Percentiles rank a stretch among this genome's conserved stretches.
These are phyloP conservation scores for Delonix regia DNA, from an alignment of 306 rosid species.

Conservation along the genomic window DNA sequence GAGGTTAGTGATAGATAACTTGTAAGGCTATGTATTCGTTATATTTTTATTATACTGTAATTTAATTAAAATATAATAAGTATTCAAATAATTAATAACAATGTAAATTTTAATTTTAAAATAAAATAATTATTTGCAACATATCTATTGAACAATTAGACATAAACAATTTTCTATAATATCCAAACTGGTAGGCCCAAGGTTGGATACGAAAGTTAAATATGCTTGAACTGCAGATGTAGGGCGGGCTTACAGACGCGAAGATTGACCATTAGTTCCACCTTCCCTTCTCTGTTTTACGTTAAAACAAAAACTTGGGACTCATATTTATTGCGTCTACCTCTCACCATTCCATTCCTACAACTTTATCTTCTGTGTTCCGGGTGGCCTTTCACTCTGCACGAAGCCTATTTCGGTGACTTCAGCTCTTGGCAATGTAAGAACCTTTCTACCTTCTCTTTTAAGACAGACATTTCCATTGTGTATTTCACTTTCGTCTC, in stretches of 20 bases:
- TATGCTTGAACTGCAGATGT: constrained; percentile 20
- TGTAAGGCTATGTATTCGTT: too few species aligned
- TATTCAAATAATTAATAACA: too few species aligned
- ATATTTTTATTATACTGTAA: too few species aligned
- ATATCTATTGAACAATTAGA: too few species aligned
- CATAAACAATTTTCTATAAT: too few species aligned
- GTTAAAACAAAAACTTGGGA: neutral
- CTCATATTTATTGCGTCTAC: constrained; percentile 15
- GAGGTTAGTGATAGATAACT: neutral
- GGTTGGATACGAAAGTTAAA: neutral
- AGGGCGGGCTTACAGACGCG: neutral
- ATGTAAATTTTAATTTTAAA: too few species aligned
- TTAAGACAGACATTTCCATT: neutral
- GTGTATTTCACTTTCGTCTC: neutral
- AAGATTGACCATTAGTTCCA: constrained; percentile 47
- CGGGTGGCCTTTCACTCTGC: constrained; percentile 5
- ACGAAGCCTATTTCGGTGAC: constrained; percentile 13
- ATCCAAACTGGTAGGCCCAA: too few species aligned
- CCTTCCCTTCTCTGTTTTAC: constrained; percentile 39
- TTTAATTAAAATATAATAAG: too few species aligned
- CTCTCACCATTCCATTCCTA: neutral
- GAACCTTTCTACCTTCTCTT: constrained; percentile 16
- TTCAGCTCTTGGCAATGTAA: constrained; percentile 26
- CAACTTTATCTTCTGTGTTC: neutral
- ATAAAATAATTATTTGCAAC: too few species aligned